Evolutionary conservation across 306 rosid species (phyloP), one percentile per base, ranked within the genome.

Genomic region (Urtica urens): DNA sequence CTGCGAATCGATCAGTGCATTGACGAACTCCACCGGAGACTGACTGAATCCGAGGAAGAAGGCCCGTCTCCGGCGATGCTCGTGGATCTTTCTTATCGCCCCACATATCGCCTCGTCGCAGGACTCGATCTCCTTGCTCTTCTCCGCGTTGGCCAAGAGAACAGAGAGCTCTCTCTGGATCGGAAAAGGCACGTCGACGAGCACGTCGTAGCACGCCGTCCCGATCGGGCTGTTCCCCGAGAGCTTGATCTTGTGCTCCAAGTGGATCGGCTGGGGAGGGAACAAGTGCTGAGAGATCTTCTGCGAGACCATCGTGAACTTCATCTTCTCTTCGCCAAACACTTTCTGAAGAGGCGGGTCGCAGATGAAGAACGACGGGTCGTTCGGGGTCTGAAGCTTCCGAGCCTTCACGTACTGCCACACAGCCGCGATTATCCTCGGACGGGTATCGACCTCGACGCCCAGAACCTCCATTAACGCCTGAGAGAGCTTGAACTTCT

Each of bases 321-420:
- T 92, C 94, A 92, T 74, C 53, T 76, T 92, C 20, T 85, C 94
- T 70, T 85, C 99, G 59, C 99, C 96, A 30, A 92, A 92, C 49
- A 92, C 93, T 67, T 72, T 92, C 49, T 86, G 96, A 62, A 92
- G 99, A 18, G 96, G 80, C 15, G 68, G 88, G 62, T 92, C 99
- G 19, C 99, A 92, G 57, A 55, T 62, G 50, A 92, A 92, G 68
- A 69, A 69, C 22, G 99, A 73, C 9, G 96, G 93, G 60, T 92
- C 99, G 21, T 65, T 70, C 19, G 82, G 87, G 76, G 69, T 80
- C 70, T 92, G 99, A 73, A 92, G 70, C 54, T 85, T 92, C 68
- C 99, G 73, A 55, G 99, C 99, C 80, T 92, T 92, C 58, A 92
- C 99, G 74, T 92, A 92, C 72, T 92, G 96, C 99, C 99, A 92